phyloP scores from a whole-genome alignment of 352 stramenopile species.

The Aphanomyces cochlioides region DNA sequence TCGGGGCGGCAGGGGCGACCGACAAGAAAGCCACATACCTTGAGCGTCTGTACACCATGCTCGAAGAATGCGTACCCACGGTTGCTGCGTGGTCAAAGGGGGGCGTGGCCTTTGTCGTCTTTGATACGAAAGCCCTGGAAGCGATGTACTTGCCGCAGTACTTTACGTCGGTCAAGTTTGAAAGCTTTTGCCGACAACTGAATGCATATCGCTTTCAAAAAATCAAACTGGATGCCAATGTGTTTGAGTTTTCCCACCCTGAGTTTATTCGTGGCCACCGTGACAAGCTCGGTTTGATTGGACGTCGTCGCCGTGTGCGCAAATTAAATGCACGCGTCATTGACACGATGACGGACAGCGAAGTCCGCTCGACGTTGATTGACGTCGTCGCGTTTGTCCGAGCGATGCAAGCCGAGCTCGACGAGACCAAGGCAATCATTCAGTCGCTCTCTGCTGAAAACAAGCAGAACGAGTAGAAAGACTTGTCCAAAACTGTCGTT shows the following conservation, averaged over 20 bases:
- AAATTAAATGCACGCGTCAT: slow-evolving; percentile 1
- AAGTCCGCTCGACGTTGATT: slow-evolving; percentile 3
- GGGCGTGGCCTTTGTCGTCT: slow-evolving; percentile 71
- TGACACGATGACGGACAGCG: slow-evolving; percentile 6
- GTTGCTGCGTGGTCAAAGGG: slow-evolving; percentile 54
- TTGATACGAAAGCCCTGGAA: slow-evolving; percentile 81
- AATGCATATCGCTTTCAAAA: slow-evolving; percentile 94
- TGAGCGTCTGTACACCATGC: slow-evolving; percentile 22
- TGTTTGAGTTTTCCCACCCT: slow-evolving; percentile 21
- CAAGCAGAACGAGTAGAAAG: too few relatives aligned
- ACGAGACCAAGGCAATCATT: slow-evolving; percentile 22
- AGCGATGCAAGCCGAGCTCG: slow-evolving; percentile 20
- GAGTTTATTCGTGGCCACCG: slow-evolving; percentile 20
- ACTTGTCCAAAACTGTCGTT: neutral
- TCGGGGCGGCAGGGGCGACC: too few relatives aligned
- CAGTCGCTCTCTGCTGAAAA: neutral
- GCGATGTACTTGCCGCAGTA: slow-evolving; percentile 87
- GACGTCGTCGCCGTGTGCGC: slow-evolving; percentile 12
- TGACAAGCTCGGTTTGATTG: slow-evolving; percentile 9
- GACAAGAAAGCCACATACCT: neutral
- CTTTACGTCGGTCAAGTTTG: slow-evolving; percentile 95
- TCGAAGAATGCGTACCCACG: slow-evolving; percentile 15
- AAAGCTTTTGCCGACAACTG: slow-evolving; percentile 92
- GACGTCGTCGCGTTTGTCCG: slow-evolving; percentile 15
- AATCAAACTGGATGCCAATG: neutral